Evolutionary conservation across 78 protist genomes (phyloP).

Genomic region (Dictyostelium brefeldianum): DNA sequence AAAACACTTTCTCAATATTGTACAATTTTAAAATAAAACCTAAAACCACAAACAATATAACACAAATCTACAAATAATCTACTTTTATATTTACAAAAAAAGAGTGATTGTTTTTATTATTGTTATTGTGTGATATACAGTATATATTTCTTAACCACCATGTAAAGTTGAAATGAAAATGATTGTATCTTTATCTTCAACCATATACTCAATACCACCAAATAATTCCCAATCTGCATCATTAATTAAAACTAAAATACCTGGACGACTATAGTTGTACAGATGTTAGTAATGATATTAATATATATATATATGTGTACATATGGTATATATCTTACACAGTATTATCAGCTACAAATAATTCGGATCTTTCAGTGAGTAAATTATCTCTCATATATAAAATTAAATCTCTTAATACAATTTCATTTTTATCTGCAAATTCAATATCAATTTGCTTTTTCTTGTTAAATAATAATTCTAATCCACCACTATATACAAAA

Average conservation of each 20-base stretch:
- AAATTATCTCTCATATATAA: conserved; percentile 51
- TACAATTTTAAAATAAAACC: not conserved
- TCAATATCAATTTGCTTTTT: conserved; percentile 37
- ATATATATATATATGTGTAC: not conserved
- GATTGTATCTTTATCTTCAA: conserved; percentile 84
- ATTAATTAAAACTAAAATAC: conserved; percentile 91
- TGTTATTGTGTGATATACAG: not conserved
- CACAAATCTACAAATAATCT: too few species aligned
- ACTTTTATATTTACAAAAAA: too few species aligned
- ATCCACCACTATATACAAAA: conserved; percentile 85
- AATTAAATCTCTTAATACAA: conserved; percentile 57
- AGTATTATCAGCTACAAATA: conserved; percentile 79
- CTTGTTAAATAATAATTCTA: conserved; percentile 85
- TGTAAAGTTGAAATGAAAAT: conserved; percentile 92
- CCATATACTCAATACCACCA: conserved; percentile 76
- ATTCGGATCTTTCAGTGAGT: conserved; percentile 86
- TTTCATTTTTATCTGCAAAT: conserved; percentile 31
- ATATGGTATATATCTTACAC: conserved; percentile 39
- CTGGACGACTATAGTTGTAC: conserved; percentile 86
- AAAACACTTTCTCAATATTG: too few species aligned
- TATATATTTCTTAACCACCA: conserved; percentile 84
- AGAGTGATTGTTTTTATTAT: not conserved
- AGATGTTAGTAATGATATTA: not conserved
- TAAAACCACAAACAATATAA: not conserved
- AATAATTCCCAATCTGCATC: conserved; percentile 91